These are phyloP conservation scores for Beauveria asiatica DNA, from an alignment of 2,329 filamentous ascomycete species.

Conservation along the genomic window DNA sequence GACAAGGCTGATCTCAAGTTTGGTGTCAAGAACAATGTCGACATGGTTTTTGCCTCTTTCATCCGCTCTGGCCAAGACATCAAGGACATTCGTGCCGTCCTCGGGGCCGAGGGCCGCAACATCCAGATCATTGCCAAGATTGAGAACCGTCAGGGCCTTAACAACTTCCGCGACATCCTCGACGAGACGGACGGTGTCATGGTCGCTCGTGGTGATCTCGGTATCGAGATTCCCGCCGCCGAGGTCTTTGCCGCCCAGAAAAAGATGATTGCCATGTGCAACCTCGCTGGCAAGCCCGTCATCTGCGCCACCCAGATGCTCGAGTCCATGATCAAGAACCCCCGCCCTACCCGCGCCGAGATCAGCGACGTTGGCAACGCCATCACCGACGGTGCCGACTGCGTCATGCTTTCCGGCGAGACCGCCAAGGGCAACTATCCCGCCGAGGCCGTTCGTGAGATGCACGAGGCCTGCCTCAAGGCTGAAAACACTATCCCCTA, in stretches of 20 bases:
- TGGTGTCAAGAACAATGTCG: constrained; percentile 96
- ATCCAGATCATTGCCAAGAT: constrained; percentile 99
- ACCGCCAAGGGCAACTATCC: constrained; percentile 98
- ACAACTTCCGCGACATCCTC: constrained; percentile 98
- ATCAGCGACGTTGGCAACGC: constrained; percentile 98
- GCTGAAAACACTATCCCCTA: constrained; percentile 97
- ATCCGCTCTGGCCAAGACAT: constrained; percentile 94
- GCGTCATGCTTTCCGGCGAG: constrained; percentile 98
- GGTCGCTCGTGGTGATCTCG: constrained; percentile 92
- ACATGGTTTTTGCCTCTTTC: constrained; percentile 99
- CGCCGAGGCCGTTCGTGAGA: constrained; percentile 85
- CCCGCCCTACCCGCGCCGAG: constrained; percentile 92
- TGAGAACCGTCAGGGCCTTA: constrained; percentile 98
- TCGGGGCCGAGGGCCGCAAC: constrained; percentile 85
- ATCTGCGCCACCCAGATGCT: constrained; percentile 99
- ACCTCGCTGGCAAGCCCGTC: constrained; percentile 95
- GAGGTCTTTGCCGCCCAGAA: constrained; percentile 99
- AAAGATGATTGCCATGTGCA: constrained; percentile 99
- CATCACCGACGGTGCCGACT: constrained; percentile 94
- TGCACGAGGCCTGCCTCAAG: constrained; percentile 95
- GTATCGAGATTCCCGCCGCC: constrained; percentile 96
- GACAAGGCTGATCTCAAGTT: constrained; percentile 91
- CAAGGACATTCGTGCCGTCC: constrained; percentile 79
- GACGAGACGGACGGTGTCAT: constrained; percentile 97
- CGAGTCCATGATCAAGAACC: constrained; percentile 99